Conservation (phyloP, 2,329 filamentous ascomycete genomes). For the Cryphonectria carpinicola region DNA sequence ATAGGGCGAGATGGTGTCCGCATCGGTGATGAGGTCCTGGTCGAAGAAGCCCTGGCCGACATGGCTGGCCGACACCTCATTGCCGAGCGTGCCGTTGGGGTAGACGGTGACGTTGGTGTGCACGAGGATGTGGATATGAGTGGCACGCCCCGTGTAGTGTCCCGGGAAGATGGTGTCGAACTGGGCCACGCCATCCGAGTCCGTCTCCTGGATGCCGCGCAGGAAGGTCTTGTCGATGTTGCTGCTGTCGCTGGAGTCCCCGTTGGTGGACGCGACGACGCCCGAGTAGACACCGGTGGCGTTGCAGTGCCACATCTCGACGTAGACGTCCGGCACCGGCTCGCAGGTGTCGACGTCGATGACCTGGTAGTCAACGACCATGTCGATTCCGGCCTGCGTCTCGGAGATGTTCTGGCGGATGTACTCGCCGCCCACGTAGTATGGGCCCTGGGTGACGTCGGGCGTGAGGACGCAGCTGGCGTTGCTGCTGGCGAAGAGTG, state of each 20-base stretch:
- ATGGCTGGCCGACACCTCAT: slow-evolving; percentile 38
- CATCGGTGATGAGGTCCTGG: slow-evolving; percentile 33
- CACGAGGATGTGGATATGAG: slow-evolving; percentile 46
- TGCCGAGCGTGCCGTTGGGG: slow-evolving; percentile 46
- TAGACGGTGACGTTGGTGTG: slow-evolving; percentile 40
- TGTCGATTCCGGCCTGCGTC: slow-evolving; percentile 37
- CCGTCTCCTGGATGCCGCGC: slow-evolving; percentile 46
- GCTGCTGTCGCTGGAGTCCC: slow-evolving; percentile 41
- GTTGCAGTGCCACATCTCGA: slow-evolving; percentile 58
- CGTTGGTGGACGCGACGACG: slow-evolving; percentile 41
- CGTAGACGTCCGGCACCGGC: slow-evolving; percentile 49
- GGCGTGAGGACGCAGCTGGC: slow-evolving; percentile 50
- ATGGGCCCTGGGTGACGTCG: slow-evolving; percentile 53
- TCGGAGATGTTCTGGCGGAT: slow-evolving; percentile 53
- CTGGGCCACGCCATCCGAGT: slow-evolving; percentile 43
- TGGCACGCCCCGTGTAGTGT: slow-evolving; percentile 51
- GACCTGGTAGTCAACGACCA: slow-evolving; percentile 16
- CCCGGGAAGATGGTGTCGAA: slow-evolving; percentile 49
- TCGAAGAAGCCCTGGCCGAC: slow-evolving; percentile 39
- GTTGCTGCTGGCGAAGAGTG: slow-evolving; percentile 41
- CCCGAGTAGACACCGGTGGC: slow-evolving; percentile 46
- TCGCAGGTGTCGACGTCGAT: slow-evolving; percentile 59
- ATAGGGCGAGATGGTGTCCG: slow-evolving; percentile 34
- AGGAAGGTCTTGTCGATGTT: slow-evolving; percentile 49
- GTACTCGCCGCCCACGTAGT: slow-evolving; percentile 56